Evolutionary conservation across 305 asterid genomes (phyloP).

Genomic region (Ilex paraguariensis): DNA sequence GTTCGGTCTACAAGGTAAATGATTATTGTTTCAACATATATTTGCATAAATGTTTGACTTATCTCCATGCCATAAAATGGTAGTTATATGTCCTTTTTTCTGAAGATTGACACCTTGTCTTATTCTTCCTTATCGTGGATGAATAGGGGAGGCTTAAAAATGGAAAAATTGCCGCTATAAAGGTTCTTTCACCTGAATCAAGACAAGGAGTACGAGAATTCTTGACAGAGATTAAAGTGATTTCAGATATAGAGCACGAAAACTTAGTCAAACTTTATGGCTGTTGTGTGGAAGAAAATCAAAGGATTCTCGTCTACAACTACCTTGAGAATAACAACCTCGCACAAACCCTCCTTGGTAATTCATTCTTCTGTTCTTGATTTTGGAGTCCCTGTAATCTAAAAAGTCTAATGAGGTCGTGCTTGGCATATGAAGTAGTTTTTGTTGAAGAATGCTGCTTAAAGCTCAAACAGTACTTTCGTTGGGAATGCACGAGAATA

Average conservation of each 20-base stretch:
- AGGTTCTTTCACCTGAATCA: slow-evolving; percentile 79
- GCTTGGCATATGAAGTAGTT: slow-evolving; percentile 1
- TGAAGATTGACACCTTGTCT: slow-evolving; percentile 4
- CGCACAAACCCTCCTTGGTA: slow-evolving; percentile 85
- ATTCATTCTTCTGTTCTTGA: slow-evolving; percentile 7
- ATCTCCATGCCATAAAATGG: background rate
- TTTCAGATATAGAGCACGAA: slow-evolving; percentile 73
- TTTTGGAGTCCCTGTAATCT: slow-evolving; percentile 6
- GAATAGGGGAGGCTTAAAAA: slow-evolving; percentile 67
- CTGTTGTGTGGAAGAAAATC: slow-evolving; percentile 76
- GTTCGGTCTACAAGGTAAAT: slow-evolving; percentile 77
- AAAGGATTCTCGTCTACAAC: slow-evolving; percentile 84
- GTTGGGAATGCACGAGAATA: too few species aligned
- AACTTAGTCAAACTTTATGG: slow-evolving; percentile 88
- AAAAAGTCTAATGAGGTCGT: slow-evolving; percentile 2
- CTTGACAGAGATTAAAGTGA: slow-evolving; percentile 84
- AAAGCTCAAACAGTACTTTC: background rate
- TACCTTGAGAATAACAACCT: slow-evolving; percentile 90
- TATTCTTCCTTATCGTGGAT: slow-evolving; percentile 13
- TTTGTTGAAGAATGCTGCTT: background rate
- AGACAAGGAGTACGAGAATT: slow-evolving; percentile 80
- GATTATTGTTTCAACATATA: background rate
- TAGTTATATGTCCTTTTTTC: background rate
- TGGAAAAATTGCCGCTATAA: slow-evolving; percentile 81
- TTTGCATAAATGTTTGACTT: background rate